Conservation (phyloP, 108 stramenopile genomes). For the Nitzschia sp. region DNA sequence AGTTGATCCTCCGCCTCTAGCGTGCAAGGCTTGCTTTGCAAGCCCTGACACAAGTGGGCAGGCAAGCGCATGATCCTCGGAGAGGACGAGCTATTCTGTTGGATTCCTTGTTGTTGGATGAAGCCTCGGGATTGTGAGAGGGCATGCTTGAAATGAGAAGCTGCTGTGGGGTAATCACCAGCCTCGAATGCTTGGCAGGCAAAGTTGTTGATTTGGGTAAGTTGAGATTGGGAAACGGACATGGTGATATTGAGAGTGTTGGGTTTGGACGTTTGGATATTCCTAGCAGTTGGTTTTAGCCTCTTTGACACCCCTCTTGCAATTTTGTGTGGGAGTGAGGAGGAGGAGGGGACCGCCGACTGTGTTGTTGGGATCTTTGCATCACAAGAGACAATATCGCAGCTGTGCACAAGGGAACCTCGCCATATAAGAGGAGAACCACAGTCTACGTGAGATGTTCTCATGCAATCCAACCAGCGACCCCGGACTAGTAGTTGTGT, state of each 20-base stretch:
- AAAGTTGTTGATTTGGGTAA: slow-evolving; percentile 6
- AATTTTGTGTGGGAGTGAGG: too few relatives aligned
- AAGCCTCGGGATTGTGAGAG: neutral
- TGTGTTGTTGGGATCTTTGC: too few relatives aligned
- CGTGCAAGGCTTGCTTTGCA: neutral
- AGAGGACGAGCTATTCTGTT: neutral
- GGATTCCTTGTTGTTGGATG: neutral
- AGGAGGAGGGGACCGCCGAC: too few relatives aligned
- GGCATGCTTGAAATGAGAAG: slow-evolving; percentile 3
- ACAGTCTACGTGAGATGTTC: too few relatives aligned
- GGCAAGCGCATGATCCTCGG: neutral
- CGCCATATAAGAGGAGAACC: too few relatives aligned
- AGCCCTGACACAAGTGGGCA: neutral
- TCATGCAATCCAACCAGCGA: too few relatives aligned
- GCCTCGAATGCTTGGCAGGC: slow-evolving; percentile 3
- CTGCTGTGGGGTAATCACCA: neutral
- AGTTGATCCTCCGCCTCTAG: neutral
- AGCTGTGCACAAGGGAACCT: too few relatives aligned
- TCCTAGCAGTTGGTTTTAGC: too few relatives aligned
- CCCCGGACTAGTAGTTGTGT: too few relatives aligned
- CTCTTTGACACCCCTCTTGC: too few relatives aligned
- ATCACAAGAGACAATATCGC: too few relatives aligned
- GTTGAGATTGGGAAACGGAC: neutral
- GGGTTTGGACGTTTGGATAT: neutral
- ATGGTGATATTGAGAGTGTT: neutral